A percentile compares a stretch with the other conserved stretches of the same genome.
phyloP scores from a whole-genome alignment of 345 rosid species.

The Anastatica hierochuntica region DNA sequence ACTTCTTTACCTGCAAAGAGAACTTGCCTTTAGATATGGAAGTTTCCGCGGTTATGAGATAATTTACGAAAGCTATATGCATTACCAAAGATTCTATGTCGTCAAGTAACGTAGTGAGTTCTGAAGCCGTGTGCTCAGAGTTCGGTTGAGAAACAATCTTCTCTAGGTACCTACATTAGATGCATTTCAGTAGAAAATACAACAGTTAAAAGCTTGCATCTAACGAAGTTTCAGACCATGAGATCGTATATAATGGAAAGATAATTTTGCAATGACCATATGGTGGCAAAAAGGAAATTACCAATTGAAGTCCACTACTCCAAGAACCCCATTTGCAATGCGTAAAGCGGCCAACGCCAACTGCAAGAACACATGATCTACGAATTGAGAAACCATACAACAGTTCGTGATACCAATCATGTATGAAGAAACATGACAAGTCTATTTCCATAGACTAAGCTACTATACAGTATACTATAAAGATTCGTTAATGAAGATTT shows the following conservation, averaged over 20 bases:
- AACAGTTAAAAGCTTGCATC: too few species aligned
- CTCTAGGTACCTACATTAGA: conserved; percentile 56
- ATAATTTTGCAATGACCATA: background rate
- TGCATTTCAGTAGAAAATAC: too few species aligned
- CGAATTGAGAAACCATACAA: conserved; percentile 2
- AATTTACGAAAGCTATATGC: background rate
- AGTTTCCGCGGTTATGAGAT: background rate
- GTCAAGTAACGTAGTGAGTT: conserved; percentile 45
- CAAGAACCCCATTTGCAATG: conserved; percentile 47
- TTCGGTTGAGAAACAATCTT: conserved; percentile 49
- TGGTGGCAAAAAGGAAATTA: conserved; percentile 17
- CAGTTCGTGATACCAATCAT: background rate
- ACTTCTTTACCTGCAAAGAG: conserved; percentile 40
- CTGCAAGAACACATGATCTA: conserved; percentile 28
- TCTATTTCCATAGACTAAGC: background rate
- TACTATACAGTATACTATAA: background rate
- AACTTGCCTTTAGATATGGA: background rate
- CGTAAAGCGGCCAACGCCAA: conserved; percentile 82
- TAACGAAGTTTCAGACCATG: too few species aligned
- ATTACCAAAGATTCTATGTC: conserved; percentile 55
- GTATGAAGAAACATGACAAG: background rate
- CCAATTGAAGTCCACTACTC: conserved; percentile 70
- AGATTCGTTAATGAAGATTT: background rate
- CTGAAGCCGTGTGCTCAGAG: conserved; percentile 40
- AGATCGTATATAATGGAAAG: background rate